Conservation (phyloP, 2,329 filamentous ascomycete species). For the Phialocephala subalpina region DNA sequence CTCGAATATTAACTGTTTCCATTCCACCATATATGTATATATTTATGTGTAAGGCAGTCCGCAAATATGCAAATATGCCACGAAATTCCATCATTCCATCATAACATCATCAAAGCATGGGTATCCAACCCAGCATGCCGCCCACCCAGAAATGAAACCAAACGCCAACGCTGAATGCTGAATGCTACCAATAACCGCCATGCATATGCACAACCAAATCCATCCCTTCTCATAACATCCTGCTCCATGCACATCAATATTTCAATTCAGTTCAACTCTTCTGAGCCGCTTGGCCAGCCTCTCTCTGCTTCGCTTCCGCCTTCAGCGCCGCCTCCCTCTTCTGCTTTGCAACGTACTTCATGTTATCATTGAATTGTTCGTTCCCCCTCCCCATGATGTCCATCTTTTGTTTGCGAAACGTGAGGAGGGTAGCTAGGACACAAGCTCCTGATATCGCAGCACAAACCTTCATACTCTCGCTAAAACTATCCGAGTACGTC, state of each 20-base stretch:
- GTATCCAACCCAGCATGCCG: not conserved
- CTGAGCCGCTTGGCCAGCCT: no score
- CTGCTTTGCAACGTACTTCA: constrained; percentile 2
- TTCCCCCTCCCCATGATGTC: constrained; percentile 20
- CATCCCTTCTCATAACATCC: not conserved
- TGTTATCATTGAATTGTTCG: constrained; percentile 23
- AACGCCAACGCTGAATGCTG: not conserved
- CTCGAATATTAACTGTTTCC: not conserved
- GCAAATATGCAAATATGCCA: not conserved
- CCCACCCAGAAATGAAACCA: not conserved
- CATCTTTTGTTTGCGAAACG: constrained; percentile 21
- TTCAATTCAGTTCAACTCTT: not conserved
- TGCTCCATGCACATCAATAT: not conserved
- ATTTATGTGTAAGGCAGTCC: no score
- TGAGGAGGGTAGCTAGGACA: constrained; percentile 26
- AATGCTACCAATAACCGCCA: not conserved
- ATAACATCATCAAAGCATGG: not conserved
- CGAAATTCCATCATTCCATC: not conserved
- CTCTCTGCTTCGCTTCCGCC: not conserved
- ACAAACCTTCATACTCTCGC: constrained; percentile 36
- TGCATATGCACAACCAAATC: not conserved
- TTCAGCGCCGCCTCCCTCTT: constrained; percentile 8
- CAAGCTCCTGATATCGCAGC: constrained; percentile 27
- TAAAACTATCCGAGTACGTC: constrained; percentile 36
- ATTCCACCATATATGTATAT: no score